Base-by-base conservation (phyloP, 139 green algal species). In the Chlamydomonas sp. region DNA sequence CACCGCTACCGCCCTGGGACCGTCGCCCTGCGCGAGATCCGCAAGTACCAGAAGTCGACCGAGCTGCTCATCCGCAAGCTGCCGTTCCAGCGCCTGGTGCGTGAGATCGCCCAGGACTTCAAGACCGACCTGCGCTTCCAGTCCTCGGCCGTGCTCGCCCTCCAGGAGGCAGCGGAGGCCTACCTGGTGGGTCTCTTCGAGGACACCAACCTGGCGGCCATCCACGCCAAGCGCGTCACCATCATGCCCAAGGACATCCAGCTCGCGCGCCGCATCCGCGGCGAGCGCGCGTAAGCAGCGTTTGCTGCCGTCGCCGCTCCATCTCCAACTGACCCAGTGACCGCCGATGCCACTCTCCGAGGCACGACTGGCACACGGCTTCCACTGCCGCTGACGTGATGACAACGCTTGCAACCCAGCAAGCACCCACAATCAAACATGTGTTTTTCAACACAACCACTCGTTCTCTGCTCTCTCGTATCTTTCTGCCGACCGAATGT, bases 41-140 rank as follows among this genome's bases (percentile, higher is more conserved):
- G 91, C 66, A 92, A 94, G 83, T 96, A 96, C 82, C 90, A 96
- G 89, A 96, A 95, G 85, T 90, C 82, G 72, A 96, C 90, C 3
- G 89, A 96, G 81, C 84, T 92, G 76, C 88, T 97, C n/a, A 96
- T 97, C 82, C 86, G 92, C 77, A 96, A 97, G 88, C 85, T 96
- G 72, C 92, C 92, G 67, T 97, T 97, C 83, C 92, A 97, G 87
- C 85, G 92, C 59, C 84, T 98, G 65, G 93, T 98, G 10, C 87
- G 94, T 62, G 93, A 98, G 84, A 98, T 98, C 64, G 91, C 93
- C 35, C 91, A 97, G 88, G 94, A 98, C 85, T 98, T 97, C 93
- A 97, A 98, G 90, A 97, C 92, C 58, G 94, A 98, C 89, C 86
- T 97, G 80, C 86, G 94, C 72, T 99, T 98, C 89, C 94, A 98